These are phyloP conservation scores for Fusarium lateritium DNA, from an alignment of 2,329 filamentous ascomycete genomes.

Conservation along the genomic window DNA sequence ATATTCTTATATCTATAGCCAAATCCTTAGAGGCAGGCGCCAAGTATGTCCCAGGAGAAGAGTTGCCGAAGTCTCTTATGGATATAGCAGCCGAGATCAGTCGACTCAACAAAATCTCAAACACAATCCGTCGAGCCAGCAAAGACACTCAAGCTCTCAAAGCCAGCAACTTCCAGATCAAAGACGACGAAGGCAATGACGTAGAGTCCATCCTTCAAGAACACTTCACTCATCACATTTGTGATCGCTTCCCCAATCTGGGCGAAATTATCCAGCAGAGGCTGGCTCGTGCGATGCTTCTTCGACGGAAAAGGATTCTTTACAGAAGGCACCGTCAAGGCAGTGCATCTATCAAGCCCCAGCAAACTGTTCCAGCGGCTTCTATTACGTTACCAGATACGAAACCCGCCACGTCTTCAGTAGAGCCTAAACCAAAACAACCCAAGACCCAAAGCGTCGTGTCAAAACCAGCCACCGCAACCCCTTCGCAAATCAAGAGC, in stretches of 20 bases:
- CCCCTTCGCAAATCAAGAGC: not conserved
- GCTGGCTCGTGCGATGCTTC: not conserved
- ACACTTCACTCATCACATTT: not conserved
- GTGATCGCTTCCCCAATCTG: not conserved
- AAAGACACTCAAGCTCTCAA: not conserved
- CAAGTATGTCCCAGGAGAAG: too few species aligned
- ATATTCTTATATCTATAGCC: not conserved
- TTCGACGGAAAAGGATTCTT: not conserved
- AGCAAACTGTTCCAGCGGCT: not conserved
- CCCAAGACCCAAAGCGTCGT: not conserved
- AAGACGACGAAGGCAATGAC: conserved; percentile 5
- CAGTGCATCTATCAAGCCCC: not conserved
- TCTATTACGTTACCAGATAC: not conserved
- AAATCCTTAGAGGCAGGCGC: not conserved
- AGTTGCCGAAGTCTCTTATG: not conserved
- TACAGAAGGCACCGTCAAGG: not conserved
- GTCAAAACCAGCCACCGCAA: not conserved
- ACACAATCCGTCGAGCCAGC: not conserved
- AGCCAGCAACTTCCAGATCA: not conserved
- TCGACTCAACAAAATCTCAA: not conserved
- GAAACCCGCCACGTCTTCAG: not conserved
- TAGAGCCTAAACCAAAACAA: not conserved
- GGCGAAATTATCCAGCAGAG: not conserved
- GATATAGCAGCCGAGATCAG: not conserved
- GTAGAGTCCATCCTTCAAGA: not conserved